Percentiles rank a stretch among this genome's conserved stretches.
Evolutionary conservation across 768 basidiomycete genomes (phyloP).

Genomic region (Dioszegia hungarica): DNA sequence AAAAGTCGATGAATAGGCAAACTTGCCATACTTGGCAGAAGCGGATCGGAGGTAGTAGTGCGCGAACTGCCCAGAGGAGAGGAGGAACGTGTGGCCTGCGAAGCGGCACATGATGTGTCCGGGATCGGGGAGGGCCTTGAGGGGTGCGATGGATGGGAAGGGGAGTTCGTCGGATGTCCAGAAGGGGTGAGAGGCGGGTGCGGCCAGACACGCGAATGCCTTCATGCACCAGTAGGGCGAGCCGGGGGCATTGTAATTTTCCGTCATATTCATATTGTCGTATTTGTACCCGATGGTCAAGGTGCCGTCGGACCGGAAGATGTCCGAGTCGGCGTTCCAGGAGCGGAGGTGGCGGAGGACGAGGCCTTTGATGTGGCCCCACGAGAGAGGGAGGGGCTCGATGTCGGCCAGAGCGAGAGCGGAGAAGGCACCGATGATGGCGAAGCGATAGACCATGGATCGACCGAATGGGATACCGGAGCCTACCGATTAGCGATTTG

Average conservation of each 20-base stretch:
- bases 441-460: conserved; percentile 71
- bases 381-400: conserved; percentile 61
- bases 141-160: conserved; percentile 58
- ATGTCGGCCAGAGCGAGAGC: conserved; percentile 68
- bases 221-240: conserved; percentile 80
- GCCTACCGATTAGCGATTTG: conserved; percentile 50
- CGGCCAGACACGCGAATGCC: conserved; percentile 63
- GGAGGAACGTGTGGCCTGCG: conserved; percentile 61
- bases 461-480: conserved; percentile 71
- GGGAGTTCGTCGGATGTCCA: conserved; percentile 66
- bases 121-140: conserved; percentile 59
- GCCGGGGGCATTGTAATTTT: conserved; percentile 64
- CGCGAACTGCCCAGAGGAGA: conserved; percentile 73
- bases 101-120: conserved; percentile 63
- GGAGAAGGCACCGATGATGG: conserved; percentile 74
- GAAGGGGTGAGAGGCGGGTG: conserved; percentile 66
- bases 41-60: conserved; percentile 74
- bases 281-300: conserved; percentile 68
- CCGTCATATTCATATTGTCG: conserved; percentile 66
- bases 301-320: conserved; percentile 59
- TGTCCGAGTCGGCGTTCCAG: conserved; percentile 60
- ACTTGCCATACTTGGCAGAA: conserved; percentile 73
- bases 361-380: conserved; percentile 70
- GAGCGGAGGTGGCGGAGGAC: conserved; percentile 68
- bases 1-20: conserved; percentile 71